Percentiles rank a stretch among this genome's conserved stretches.
phyloP scores from a whole-genome alignment of 2,329 filamentous ascomycete genomes.

The Nemania bipapillata region DNA sequence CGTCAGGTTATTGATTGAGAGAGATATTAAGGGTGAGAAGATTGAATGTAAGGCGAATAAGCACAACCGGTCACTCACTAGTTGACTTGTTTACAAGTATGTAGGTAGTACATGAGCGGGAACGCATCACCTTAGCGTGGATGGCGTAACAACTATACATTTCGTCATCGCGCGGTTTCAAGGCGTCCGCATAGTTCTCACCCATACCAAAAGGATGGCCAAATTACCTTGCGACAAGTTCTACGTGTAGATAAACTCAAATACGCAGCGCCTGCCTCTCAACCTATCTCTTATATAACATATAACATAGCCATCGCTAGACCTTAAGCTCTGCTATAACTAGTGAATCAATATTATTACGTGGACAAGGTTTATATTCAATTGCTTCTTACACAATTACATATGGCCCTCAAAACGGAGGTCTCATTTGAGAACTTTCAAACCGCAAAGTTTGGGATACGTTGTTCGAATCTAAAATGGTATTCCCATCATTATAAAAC shows the following conservation, averaged over 20 bases:
- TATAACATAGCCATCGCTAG: not conserved
- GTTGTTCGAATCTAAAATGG: no score
- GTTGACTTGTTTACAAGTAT: no score
- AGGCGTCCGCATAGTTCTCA: not conserved
- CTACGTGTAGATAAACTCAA: not conserved
- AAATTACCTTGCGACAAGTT: no score
- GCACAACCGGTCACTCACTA: not conserved
- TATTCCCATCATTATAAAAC: no score
- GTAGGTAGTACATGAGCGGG: not conserved
- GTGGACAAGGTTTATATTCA: not conserved
- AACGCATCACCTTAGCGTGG: conserved; percentile 25
- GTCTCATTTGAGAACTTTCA: no score
- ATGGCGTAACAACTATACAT: conserved; percentile 26
- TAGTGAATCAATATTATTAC: no score
- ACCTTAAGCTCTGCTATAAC: not conserved
- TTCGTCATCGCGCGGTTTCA: conserved; percentile 9
- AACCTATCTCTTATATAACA: not conserved
- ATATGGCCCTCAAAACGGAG: no score
- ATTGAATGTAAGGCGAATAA: not conserved
- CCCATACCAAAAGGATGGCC: no score
- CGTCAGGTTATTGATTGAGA: not conserved
- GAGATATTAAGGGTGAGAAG: not conserved
- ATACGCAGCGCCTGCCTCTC: not conserved
- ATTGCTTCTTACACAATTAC: no score
- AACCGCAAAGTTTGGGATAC: no score